Evolutionary conservation across 208 protist species (phyloP).

Genomic region (Borovskyia barvae): DNA sequence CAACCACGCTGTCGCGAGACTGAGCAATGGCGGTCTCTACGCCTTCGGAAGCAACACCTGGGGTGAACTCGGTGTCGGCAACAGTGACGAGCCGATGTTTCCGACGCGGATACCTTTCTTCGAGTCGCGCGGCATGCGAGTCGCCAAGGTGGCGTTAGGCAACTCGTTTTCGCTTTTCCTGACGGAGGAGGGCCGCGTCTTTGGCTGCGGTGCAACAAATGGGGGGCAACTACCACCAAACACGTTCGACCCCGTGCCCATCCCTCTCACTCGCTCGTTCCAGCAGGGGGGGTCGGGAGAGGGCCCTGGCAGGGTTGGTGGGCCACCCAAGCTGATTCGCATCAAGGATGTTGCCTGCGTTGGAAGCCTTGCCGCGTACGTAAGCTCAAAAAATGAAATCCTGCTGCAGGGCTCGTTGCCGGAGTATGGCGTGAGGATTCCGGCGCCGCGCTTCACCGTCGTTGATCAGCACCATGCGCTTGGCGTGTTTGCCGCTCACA

Average conservation of each 20-base stretch:
- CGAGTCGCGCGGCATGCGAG: conserved; percentile 26
- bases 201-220: conserved; percentile 71
- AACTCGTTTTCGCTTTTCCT: conserved; percentile 77
- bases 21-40: conserved; percentile 47
- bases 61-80: conserved; percentile 70
- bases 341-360: conserved; percentile 66
- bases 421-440: conserved; percentile 55
- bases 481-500: conserved; percentile 1
- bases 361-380: conserved; percentile 40
- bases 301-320: background rate
- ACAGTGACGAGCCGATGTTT: conserved; percentile 54
- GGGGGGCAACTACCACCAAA: conserved; percentile 61
- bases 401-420: conserved; percentile 62
- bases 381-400: conserved; percentile 58
- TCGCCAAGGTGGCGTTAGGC: conserved; percentile 56
- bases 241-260: conserved; percentile 57
- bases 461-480: conserved; percentile 44
- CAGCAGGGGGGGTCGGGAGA: conserved; percentile 8
- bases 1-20: conserved; percentile 51
- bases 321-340: conserved; percentile 44
- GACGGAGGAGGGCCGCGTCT: conserved; percentile 54
- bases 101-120: conserved; percentile 55
- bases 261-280: conserved; percentile 54
- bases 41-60: conserved; percentile 75
- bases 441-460: conserved; percentile 46